phyloP scores from a whole-genome alignment of 352 stramenopile species.

The Thalassiosira allenii region DNA sequence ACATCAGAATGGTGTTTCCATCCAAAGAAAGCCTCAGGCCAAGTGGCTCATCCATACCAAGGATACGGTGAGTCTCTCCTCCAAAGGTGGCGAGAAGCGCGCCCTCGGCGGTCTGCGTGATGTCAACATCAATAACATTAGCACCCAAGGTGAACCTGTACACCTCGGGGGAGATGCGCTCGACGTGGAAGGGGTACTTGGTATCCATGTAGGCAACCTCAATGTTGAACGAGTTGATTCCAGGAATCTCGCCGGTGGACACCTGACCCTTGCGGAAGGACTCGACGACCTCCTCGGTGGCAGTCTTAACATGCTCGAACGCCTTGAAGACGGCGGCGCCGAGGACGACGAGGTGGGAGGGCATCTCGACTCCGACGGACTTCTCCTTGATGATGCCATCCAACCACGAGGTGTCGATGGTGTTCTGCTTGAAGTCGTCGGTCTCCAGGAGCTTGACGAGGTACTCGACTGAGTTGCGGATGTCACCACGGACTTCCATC shows the following conservation, averaged over 20 bases:
- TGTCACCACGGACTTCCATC: slow-evolving; percentile 97
- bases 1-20: slow-evolving; percentile 89
- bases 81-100: slow-evolving; percentile 87
- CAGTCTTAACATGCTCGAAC: slow-evolving; percentile 79
- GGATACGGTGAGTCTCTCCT: slow-evolving; percentile 87
- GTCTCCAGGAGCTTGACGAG: slow-evolving; percentile 99
- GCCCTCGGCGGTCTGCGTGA: slow-evolving; percentile 86
- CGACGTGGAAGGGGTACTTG: slow-evolving; percentile 98
- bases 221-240: slow-evolving; percentile 87
- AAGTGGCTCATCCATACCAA: slow-evolving; percentile 89
- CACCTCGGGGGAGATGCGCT: slow-evolving; percentile 88
- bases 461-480: slow-evolving; percentile 99
- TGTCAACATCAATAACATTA: slow-evolving; percentile 86
- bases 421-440: slow-evolving; percentile 98
- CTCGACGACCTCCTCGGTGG: slow-evolving; percentile 75
- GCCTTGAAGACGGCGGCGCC: slow-evolving; percentile 84
- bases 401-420: slow-evolving; percentile 99
- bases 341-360: slow-evolving; percentile 82
- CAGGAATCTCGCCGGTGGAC: slow-evolving; percentile 72
- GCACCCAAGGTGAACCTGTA: slow-evolving; percentile 95
- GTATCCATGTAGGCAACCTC: slow-evolving; percentile 99
- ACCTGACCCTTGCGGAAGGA: slow-evolving; percentile 85
- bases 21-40: slow-evolving; percentile 88
- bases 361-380: slow-evolving; percentile 80
- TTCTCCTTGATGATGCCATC: slow-evolving; percentile 98